These are phyloP conservation scores for Pseudogymnoascus sp. DNA, from an alignment of 2,329 filamentous ascomycete species.

Conservation along the genomic window DNA sequence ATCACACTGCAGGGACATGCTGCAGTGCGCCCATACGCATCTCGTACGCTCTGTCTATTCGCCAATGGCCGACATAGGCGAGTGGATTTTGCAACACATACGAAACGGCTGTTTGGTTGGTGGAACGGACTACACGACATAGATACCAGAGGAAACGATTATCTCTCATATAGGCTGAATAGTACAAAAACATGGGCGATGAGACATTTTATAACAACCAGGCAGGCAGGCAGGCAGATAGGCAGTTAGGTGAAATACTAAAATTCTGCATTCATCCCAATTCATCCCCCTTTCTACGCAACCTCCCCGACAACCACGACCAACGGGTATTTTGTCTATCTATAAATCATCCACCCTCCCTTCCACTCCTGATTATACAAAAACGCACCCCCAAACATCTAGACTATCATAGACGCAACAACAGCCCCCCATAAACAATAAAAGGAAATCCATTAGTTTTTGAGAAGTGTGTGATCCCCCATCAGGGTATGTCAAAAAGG, in stretches of 20 bases:
- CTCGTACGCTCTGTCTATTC: background rate
- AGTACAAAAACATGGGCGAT: background rate
- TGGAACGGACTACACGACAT: background rate
- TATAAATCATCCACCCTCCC: background rate
- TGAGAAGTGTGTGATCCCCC: background rate
- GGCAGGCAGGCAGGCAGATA: background rate
- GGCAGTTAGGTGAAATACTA: background rate
- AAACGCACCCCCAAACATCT: background rate
- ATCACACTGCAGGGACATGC: constrained; percentile 2
- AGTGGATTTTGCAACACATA: background rate
- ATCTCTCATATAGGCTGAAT: background rate
- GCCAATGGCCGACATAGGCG: background rate
- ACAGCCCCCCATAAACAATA: background rate
- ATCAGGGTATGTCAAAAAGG: background rate
- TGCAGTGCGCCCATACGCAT: background rate
- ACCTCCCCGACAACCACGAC: background rate
- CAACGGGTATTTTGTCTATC: constrained; percentile 9
- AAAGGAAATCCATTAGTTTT: constrained; percentile 3
- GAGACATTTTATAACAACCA: background rate
- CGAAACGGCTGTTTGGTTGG: background rate
- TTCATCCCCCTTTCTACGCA: background rate
- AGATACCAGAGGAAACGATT: background rate
- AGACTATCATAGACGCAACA: background rate
- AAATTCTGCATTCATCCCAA: background rate
- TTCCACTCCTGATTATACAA: constrained; percentile 5